These are phyloP conservation scores for Fusarium virguliforme DNA, from an alignment of 2,329 filamentous ascomycete genomes.

Conservation along the genomic window DNA sequence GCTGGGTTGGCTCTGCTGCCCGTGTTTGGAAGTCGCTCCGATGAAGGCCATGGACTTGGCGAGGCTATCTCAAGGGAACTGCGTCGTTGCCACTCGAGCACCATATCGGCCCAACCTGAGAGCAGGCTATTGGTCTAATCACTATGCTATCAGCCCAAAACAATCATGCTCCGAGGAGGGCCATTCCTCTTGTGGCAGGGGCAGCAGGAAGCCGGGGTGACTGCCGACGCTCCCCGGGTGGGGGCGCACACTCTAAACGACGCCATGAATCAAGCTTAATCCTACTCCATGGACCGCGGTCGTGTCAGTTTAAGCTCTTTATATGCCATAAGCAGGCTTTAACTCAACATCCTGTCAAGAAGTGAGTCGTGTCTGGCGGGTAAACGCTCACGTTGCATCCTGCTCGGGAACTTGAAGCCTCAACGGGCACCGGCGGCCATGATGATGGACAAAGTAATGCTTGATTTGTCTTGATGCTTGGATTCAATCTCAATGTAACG, in stretches of 20 bases:
- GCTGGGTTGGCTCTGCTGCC: not conserved
- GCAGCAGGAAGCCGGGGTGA: not conserved
- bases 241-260: not conserved
- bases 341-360: not conserved
- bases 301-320: too few relatives aligned
- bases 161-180: not conserved
- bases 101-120: not conserved
- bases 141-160: not conserved
- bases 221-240: constrained; percentile 3
- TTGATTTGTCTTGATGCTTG: not conserved
- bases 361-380: not conserved
- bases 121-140: not conserved
- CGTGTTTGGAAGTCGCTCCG: constrained; percentile 9
- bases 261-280: constrained; percentile 22
- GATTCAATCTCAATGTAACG: not conserved
- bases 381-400: not conserved
- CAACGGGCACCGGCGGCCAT: not conserved
- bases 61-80: not conserved
- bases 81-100: not conserved
- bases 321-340: not conserved
- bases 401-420: not conserved
- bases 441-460: not conserved
- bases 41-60: not conserved
- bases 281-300: not conserved
- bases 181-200: not conserved